A percentile compares a stretch with the other conserved stretches of the same genome.
Evolutionary conservation across 75 land plant species (phyloP).

Genomic region (Pseudotsuga menziesii): DNA sequence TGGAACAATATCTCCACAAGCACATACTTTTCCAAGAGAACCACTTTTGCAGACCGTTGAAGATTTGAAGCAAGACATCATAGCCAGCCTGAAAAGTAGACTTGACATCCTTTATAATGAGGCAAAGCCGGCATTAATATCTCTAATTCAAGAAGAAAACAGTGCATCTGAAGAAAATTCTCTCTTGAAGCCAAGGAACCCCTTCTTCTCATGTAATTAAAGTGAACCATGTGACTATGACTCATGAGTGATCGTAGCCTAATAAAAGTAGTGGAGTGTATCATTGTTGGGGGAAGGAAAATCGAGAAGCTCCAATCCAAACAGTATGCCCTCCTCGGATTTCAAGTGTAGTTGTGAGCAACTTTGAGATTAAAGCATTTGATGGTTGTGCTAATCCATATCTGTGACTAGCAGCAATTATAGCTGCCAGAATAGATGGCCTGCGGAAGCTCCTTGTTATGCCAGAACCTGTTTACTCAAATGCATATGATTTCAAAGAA

Average conservation of each 20-base stretch:
- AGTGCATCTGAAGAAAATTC: too few relatives aligned
- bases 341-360: constrained; percentile 68
- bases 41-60: constrained; percentile 48
- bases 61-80: constrained; percentile 50
- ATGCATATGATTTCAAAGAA: constrained; percentile 41
- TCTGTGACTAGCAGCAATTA: constrained; percentile 80
- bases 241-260: constrained; percentile 81
- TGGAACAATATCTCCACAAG: constrained; percentile 67
- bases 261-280: constrained; percentile 97
- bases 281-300: constrained; percentile 91
- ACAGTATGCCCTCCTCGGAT: constrained; percentile 88
- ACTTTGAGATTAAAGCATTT: constrained; percentile 90
- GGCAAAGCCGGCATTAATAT: too few relatives aligned
- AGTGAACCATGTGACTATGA: constrained; percentile 52
- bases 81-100: too few relatives aligned
- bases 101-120: too few relatives aligned
- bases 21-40: constrained; percentile 58
- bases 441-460: constrained; percentile 55
- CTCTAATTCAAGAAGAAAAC: too few relatives aligned
- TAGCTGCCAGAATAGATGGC: constrained; percentile 94
- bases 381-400: constrained; percentile 98
- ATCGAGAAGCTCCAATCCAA: constrained; percentile 89
- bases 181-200: too few relatives aligned
- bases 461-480: constrained; percentile 67
- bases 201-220: too few relatives aligned